These are phyloP conservation scores for Emydomyces testavorans DNA, from an alignment of 2,329 filamentous ascomycete species.

Conservation along the genomic window DNA sequence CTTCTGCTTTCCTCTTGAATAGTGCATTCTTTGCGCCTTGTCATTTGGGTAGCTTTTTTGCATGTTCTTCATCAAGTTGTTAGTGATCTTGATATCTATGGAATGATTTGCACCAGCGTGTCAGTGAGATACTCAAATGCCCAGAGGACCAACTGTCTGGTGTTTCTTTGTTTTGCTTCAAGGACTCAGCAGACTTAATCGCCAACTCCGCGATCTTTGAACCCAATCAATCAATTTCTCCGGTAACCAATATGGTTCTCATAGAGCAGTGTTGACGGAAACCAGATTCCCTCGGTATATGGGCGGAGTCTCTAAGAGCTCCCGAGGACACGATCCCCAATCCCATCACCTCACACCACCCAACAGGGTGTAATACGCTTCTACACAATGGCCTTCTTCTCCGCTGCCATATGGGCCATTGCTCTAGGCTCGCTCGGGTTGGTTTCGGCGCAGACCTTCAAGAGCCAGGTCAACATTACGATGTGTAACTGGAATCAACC, in stretches of 20 bases:
- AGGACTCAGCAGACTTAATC: neutral
- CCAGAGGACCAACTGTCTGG: too few species aligned
- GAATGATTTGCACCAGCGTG: too few species aligned
- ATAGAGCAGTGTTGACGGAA: neutral
- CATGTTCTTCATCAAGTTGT: too few species aligned
- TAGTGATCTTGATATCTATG: too few species aligned
- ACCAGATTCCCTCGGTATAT: neutral
- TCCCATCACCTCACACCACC: neutral
- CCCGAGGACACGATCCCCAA: neutral
- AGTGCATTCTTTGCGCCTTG: too few species aligned
- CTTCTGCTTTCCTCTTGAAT: too few species aligned
- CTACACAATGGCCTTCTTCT: conserved; percentile 3
- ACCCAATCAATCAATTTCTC: neutral
- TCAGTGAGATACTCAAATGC: too few species aligned
- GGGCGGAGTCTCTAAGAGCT: neutral
- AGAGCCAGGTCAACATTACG: conserved; percentile 44
- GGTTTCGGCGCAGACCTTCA: conserved; percentile 30
- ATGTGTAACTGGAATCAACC: conserved; percentile 48
- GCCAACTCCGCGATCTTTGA: too few species aligned
- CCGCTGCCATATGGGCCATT: conserved; percentile 10
- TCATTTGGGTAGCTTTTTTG: too few species aligned
- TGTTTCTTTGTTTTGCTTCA: too few species aligned
- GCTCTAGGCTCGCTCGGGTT: conserved; percentile 19
- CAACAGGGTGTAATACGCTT: neutral
- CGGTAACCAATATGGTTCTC: neutral